Percentiles rank a stretch among this genome's conserved stretches.
Evolutionary conservation across 768 basidiomycete genomes (phyloP).

Genomic region (Candolleomyces eurysporus): DNA sequence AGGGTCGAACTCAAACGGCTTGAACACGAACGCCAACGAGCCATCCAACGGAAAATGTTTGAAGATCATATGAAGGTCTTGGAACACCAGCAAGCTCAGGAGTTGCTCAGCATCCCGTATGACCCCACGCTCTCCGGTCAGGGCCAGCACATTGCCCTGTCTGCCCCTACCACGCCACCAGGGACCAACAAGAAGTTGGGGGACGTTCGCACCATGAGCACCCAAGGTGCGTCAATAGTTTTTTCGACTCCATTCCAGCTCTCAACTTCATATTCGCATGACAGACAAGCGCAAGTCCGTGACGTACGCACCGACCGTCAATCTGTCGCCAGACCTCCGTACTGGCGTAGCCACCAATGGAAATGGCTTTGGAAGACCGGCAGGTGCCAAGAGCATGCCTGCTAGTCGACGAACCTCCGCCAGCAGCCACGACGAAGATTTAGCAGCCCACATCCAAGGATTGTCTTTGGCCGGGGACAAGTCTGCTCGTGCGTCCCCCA

Average conservation of each 20-base stretch:
- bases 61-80: conserved; percentile 96
- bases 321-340: conserved; percentile 67
- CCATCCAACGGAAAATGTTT: conserved; percentile 83
- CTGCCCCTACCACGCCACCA: conserved; percentile 86
- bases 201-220: conserved; percentile 43
- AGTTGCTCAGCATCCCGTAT: conserved; percentile 73
- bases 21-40: conserved; percentile 89
- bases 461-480: conserved; percentile 67
- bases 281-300: conserved; percentile 86
- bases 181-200: conserved; percentile 72
- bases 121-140: conserved; percentile 51
- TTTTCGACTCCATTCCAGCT: conserved; percentile 51
- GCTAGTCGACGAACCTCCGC: conserved; percentile 88
- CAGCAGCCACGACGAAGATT: conserved; percentile 81
- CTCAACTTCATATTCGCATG: background rate
- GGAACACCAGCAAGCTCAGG: conserved; percentile 87
- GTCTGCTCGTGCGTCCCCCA: conserved; percentile 54
- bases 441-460: conserved; percentile 73
- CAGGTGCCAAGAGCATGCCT: conserved; percentile 89
- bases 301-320: conserved; percentile 76
- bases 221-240: conserved; percentile 57
- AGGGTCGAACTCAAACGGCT: conserved; percentile 89
- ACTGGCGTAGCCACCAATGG: conserved; percentile 42
- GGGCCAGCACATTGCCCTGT: conserved; percentile 78
- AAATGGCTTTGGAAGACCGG: conserved; percentile 58